Conservation (phyloP, 805 yeast species). For the Yarrowia yakushimensis region DNA sequence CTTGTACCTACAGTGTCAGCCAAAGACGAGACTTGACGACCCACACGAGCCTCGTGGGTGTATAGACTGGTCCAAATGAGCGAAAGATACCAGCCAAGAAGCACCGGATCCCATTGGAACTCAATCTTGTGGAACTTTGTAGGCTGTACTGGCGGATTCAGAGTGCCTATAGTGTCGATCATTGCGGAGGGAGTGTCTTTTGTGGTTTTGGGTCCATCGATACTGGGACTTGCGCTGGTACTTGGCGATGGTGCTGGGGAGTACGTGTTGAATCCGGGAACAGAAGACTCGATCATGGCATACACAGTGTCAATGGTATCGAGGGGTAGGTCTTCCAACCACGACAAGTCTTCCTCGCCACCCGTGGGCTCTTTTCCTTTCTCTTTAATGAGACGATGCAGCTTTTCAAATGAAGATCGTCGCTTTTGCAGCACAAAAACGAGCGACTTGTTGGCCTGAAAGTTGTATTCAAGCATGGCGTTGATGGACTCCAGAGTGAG, state of each 20-base stretch:
- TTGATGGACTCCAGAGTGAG: conserved; percentile 18
- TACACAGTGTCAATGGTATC: conserved; percentile 10
- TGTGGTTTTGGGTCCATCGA: background rate
- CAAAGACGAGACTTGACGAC: conserved; percentile 14
- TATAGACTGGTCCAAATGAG: conserved; percentile 10
- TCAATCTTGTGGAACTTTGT: conserved; percentile 10
- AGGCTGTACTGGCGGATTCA: background rate
- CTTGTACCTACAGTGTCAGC: conserved; percentile 11
- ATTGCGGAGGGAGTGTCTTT: background rate
- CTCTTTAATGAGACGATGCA: conserved; percentile 6
- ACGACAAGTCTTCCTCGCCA: conserved; percentile 14
- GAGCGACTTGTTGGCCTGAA: conserved; percentile 14
- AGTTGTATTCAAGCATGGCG: conserved; percentile 18
- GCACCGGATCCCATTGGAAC: conserved; percentile 15
- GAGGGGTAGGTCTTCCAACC: conserved; percentile 18
- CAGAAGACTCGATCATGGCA: background rate
- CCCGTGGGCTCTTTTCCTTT: conserved; percentile 3
- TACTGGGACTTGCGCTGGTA: background rate
- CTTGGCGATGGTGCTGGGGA: background rate
- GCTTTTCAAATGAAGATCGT: background rate
- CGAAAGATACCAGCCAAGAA: conserved; percentile 16
- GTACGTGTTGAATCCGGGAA: background rate
- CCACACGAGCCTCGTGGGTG: conserved; percentile 16
- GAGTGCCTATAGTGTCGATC: conserved; percentile 2
- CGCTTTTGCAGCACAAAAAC: conserved; percentile 14